A percentile compares a stretch with the other conserved stretches of the same genome.
Conservation (phyloP, 768 basidiomycete species). For the Termitomyces eurrhizus region DNA sequence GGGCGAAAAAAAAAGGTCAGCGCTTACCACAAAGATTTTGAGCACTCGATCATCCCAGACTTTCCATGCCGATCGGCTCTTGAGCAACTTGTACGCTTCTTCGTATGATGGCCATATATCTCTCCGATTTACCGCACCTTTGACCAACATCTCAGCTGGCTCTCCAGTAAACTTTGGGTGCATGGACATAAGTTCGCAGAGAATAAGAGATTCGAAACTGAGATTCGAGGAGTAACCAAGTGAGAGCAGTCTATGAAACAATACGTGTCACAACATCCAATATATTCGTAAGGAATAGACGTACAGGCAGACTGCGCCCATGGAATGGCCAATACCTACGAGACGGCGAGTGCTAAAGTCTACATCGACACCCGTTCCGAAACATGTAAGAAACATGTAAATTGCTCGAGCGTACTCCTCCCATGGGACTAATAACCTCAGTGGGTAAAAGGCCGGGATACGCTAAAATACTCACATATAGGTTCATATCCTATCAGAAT, state of each 20-base stretch:
- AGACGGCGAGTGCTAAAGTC: slow-evolving; percentile 45
- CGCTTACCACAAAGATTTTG: slow-evolving; percentile 36
- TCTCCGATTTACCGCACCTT: slow-evolving; percentile 34
- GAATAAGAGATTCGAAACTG: slow-evolving; percentile 34
- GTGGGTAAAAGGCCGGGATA: background rate
- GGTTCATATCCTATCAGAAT: slow-evolving; percentile 36
- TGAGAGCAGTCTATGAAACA: slow-evolving; percentile 32
- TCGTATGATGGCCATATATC: slow-evolving; percentile 51
- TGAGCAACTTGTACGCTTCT: slow-evolving; percentile 39
- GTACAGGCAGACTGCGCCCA: slow-evolving; percentile 46
- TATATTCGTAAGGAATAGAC: slow-evolving; percentile 13
- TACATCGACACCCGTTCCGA: slow-evolving; percentile 45
- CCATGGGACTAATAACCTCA: slow-evolving; percentile 39
- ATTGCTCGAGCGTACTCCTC: slow-evolving; percentile 48
- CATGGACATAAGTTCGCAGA: slow-evolving; percentile 46
- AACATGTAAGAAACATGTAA: slow-evolving; percentile 44
- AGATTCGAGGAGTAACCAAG: slow-evolving; percentile 36
- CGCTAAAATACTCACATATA: slow-evolving; percentile 31
- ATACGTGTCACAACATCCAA: background rate
- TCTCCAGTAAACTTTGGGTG: slow-evolving; percentile 6
- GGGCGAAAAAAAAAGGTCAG: background rate
- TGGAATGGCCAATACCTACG: slow-evolving; percentile 53
- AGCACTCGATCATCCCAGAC: slow-evolving; percentile 49
- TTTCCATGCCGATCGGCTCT: slow-evolving; percentile 36
- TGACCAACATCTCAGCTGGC: slow-evolving; percentile 21